These are phyloP conservation scores for Ceratocystis huliohia DNA, from an alignment of 2,329 filamentous ascomycete genomes.

Conservation along the genomic window DNA sequence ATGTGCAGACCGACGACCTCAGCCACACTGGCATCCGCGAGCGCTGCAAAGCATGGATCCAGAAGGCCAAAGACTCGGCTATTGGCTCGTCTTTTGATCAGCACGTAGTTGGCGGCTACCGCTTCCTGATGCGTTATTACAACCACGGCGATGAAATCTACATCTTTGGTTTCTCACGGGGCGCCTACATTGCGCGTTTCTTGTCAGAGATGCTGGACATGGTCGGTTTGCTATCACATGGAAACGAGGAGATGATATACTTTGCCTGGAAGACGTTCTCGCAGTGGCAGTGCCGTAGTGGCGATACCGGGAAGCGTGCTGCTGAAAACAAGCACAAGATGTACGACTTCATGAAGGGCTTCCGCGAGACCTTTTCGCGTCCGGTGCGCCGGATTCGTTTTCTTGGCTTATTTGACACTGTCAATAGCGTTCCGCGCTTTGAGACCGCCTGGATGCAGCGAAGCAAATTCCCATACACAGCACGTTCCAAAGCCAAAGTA, in stretches of 20 bases:
- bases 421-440: slow-evolving; percentile 67
- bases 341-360: slow-evolving; percentile 64
- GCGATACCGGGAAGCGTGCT: slow-evolving; percentile 33
- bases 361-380: slow-evolving; percentile 67
- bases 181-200: slow-evolving; percentile 61
- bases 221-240: slow-evolving; percentile 64
- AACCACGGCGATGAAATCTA: slow-evolving; percentile 52
- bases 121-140: slow-evolving; percentile 65
- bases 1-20: slow-evolving; percentile 48
- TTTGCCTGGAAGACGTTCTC: slow-evolving; percentile 78
- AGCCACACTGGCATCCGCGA: slow-evolving; percentile 44
- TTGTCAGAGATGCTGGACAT: slow-evolving; percentile 76
- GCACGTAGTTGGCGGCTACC: slow-evolving; percentile 73
- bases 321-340: slow-evolving; percentile 42
- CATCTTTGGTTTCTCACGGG: slow-evolving; percentile 62
- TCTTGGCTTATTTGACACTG: slow-evolving; percentile 68
- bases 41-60: slow-evolving; percentile 52
- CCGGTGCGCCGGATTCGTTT: slow-evolving; percentile 63
- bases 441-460: slow-evolving; percentile 67
- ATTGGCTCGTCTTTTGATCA: slow-evolving; percentile 69
- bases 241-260: slow-evolving; percentile 72
- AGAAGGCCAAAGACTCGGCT: slow-evolving; percentile 65
- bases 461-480: slow-evolving; percentile 60
- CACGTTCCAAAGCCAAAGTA: slow-evolving; percentile 43
- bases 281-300: slow-evolving; percentile 53